phyloP scores from a whole-genome alignment of 1,284 basidiomycete species.

The Phylloboletellus chloephorus region DNA sequence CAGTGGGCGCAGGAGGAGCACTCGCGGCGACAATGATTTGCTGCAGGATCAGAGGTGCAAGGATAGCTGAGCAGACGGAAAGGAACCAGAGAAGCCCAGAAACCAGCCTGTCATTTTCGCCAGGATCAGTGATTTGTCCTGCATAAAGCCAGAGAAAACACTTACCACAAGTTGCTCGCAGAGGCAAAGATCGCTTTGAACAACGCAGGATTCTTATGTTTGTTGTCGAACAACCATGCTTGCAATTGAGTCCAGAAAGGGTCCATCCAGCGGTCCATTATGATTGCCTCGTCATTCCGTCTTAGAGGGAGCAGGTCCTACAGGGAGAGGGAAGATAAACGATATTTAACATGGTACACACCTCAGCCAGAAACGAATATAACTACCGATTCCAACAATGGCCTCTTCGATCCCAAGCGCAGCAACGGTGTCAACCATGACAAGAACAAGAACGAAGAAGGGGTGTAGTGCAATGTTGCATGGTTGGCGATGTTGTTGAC shows the following conservation, averaged over 20 bases:
- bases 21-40: conserved; percentile 26
- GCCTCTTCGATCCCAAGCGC: conserved; percentile 23
- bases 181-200: conserved; percentile 20
- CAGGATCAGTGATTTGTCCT: not conserved
- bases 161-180: conserved; percentile 15
- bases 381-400: conserved; percentile 31
- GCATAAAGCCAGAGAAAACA: not conserved
- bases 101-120: conserved; percentile 17
- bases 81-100: conserved; percentile 29
- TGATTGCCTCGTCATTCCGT: conserved; percentile 23
- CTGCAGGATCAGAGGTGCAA: conserved; percentile 24
- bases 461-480: conserved; percentile 15
- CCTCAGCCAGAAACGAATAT: conserved; percentile 23
- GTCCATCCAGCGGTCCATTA: conserved; percentile 25
- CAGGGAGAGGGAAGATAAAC: conserved; percentile 7
- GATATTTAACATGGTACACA: conserved; percentile 21
- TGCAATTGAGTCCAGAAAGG: conserved; percentile 25
- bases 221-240: conserved; percentile 16
- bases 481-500: conserved; percentile 20
- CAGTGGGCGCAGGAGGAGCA: conserved; percentile 17
- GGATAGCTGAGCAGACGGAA: conserved; percentile 19
- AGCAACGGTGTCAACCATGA: conserved; percentile 28
- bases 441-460: conserved; percentile 19
- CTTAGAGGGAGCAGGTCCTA: conserved; percentile 27
- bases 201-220: conserved; percentile 13